These are phyloP conservation scores for Sordariomycetes sp. DNA, from an alignment of 2,329 filamentous ascomycete species.

Conservation along the genomic window DNA sequence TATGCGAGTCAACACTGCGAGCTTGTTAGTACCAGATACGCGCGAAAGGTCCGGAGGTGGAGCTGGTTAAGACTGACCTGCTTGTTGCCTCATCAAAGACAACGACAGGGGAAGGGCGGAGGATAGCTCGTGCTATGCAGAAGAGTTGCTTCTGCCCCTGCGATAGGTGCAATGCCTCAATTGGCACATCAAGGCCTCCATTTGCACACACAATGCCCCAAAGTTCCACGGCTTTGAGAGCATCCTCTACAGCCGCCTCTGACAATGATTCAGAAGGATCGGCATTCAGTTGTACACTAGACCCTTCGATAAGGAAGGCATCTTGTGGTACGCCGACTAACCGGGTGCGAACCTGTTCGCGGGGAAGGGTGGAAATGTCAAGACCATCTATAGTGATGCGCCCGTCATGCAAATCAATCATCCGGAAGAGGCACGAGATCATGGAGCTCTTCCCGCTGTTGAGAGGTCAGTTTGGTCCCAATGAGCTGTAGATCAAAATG, in stretches of 20 bases:
- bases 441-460: conserved; percentile 36
- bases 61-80: conserved; percentile 15
- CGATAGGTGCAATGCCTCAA: conserved; percentile 24
- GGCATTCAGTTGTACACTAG: conserved; percentile 33
- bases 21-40: not conserved
- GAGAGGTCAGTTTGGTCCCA: not conserved
- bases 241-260: conserved; percentile 30
- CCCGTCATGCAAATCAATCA: conserved; percentile 29
- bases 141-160: conserved; percentile 41
- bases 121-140: conserved; percentile 33
- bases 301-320: conserved; percentile 35
- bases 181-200: conserved; percentile 24
- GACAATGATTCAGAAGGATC: conserved; percentile 28
- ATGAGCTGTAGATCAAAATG: not conserved
- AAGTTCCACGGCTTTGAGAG: conserved; percentile 34
- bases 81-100: conserved; percentile 32
- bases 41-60: too few relatives aligned
- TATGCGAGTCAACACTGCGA: conserved; percentile 26
- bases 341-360: conserved; percentile 13
- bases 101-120: conserved; percentile 26
- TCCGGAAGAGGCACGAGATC: conserved; percentile 17
- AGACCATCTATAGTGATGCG: conserved; percentile 33
- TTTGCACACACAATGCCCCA: conserved; percentile 27
- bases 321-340: conserved; percentile 41
- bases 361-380: conserved; percentile 19